Conservation (phyloP, 805 yeast species). For the Candida montana region DNA sequence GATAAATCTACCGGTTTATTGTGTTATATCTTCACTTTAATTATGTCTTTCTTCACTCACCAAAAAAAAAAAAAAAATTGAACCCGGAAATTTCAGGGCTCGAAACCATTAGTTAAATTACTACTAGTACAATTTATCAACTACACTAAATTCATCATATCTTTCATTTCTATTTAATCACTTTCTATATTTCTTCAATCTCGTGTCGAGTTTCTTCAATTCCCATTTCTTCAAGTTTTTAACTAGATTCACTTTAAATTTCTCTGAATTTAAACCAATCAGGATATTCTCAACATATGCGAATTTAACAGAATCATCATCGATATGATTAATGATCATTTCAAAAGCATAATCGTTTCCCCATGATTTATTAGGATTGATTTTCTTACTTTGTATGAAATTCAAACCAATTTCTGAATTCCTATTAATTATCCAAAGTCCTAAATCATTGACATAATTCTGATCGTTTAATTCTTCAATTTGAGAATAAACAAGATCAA, state of each 20-base stretch:
- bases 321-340: constrained; percentile 6
- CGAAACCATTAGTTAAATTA: background rate
- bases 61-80: background rate
- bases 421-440: constrained; percentile 7
- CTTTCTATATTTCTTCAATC: constrained; percentile 2
- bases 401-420: constrained; percentile 6
- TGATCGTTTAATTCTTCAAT: background rate
- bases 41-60: background rate
- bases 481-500: constrained; percentile 5
- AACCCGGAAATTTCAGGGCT: background rate
- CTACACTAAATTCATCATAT: too few species aligned
- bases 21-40: too few species aligned
- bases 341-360: constrained; percentile 3
- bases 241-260: constrained; percentile 2
- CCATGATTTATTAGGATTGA: background rate
- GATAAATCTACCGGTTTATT: too few species aligned
- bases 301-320: constrained; percentile 7
- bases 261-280: constrained; percentile 7
- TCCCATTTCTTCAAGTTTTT: constrained; percentile 8
- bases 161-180: background rate
- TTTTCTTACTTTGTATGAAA: constrained; percentile 7
- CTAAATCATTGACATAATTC: constrained; percentile 4
- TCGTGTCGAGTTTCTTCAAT: constrained; percentile 2
- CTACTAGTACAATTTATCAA: too few species aligned
- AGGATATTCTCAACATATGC: constrained; percentile 8